Base-by-base conservation (phyloP, 2,329 filamentous ascomycete species). In the Trichoderma breve region DNA sequence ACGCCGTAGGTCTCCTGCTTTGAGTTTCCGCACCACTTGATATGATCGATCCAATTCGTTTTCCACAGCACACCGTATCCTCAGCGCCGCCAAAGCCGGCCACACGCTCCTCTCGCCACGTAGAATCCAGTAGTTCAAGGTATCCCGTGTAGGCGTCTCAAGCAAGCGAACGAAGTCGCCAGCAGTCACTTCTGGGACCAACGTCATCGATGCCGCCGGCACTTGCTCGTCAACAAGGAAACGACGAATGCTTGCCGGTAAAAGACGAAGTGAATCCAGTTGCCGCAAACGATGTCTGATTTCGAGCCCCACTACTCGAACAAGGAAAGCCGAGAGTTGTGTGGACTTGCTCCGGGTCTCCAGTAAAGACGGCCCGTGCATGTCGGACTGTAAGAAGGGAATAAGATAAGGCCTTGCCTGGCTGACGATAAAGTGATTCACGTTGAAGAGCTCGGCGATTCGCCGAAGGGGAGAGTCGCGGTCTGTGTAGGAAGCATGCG, bases 361-460 rank as follows among this genome's bases (percentile, higher is more conserved):
- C 76, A 84, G 87, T 79, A 86, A 87, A 76, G 89, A 88, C 0
- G 93, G 91, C 5, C 92, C 91, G 80, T 95, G 92, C 83, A 95
- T 90, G 76, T 95, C 93, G 60, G 91, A 92, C 73, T 92, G 90
- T 6, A 97, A 85, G 77, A 97, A 96, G 0, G 95, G 95, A 32
- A 95, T 91, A 18, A 97, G 86, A 80, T 97, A 97, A 0, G 95
- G 95, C 3, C 95, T 88, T 1, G 95, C 94, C 83, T 98, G 95
- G 75, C 93, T 96, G 75, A 98, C 90, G 74, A 98, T 94, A 82
- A 97, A 98, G 83, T 98, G 95, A 79, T 97, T 97, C 68, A 97
- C 93, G 79, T 97, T 97, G 86, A 96, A 96, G 12, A 95, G 88
- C 82, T 95, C 92, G 7, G 92, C 89, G 34, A 96, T 90, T 51